Percentiles rank a stretch among this genome's conserved stretches.
Evolutionary conservation across 2,329 filamentous ascomycete species (phyloP).

Genomic region (Diaporthe sp.): DNA sequence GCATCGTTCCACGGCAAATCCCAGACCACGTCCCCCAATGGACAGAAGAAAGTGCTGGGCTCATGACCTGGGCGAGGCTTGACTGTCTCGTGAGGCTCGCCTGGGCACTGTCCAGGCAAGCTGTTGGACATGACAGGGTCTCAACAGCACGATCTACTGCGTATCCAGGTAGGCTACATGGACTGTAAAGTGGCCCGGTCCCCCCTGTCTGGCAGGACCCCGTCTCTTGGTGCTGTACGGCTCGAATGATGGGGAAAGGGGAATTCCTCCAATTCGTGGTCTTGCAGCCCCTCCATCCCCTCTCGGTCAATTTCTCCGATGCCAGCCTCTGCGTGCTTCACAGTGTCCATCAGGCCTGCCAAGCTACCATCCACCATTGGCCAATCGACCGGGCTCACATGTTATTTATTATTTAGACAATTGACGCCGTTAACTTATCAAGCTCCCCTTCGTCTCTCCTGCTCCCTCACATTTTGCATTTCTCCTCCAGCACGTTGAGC

Average conservation of each 20-base stretch:
- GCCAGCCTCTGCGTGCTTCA: constrained; percentile 1
- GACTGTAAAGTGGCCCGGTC: background rate
- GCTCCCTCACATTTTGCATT: background rate
- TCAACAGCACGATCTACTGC: background rate
- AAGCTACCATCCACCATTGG: background rate
- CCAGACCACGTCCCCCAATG: background rate
- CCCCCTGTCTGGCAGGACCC: constrained; percentile 12
- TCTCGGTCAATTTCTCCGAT: constrained; percentile 41
- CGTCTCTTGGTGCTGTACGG: constrained; percentile 28
- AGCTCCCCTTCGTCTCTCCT: background rate
- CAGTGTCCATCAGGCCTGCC: background rate
- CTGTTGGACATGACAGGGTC: constrained; percentile 9
- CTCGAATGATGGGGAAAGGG: constrained; percentile 24
- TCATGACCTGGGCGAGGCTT: constrained; percentile 7
- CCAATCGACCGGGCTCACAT: constrained; percentile 20
- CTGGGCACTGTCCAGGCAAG: background rate
- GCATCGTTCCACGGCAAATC: constrained; percentile 8
- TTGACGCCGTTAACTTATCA: background rate
- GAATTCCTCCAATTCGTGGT: constrained; percentile 30
- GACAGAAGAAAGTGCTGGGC: background rate
- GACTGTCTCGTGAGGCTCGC: constrained; percentile 15
- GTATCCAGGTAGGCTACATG: background rate
- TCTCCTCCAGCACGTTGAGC: background rate
- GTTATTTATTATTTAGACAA: constrained; percentile 28
- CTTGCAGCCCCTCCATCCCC: constrained; percentile 30